These are phyloP conservation scores for Epicoccum sorghinum DNA, from an alignment of 2,329 filamentous ascomycete genomes.

Conservation along the genomic window DNA sequence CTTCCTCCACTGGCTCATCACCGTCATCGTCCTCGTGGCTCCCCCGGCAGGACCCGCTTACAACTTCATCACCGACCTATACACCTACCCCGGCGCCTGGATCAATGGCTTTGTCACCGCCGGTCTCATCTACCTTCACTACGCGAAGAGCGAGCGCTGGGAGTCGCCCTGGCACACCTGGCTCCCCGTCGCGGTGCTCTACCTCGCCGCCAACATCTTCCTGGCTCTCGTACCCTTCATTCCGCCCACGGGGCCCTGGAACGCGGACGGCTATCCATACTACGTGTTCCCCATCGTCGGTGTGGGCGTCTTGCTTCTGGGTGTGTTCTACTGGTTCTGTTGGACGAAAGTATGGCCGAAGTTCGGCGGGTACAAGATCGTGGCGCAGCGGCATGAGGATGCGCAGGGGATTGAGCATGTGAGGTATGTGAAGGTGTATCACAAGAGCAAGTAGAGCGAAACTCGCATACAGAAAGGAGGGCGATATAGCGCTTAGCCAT, in stretches of 20 bases:
- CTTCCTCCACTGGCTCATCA: conserved; percentile 70
- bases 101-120: conserved; percentile 47
- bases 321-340: conserved; percentile 46
- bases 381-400: conserved; percentile 37
- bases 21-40: conserved; percentile 68
- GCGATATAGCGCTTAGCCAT: too few species aligned
- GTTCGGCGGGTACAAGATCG: conserved; percentile 41
- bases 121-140: conserved; percentile 47
- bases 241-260: conserved; percentile 49
- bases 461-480: too few species aligned
- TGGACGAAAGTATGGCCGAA: conserved; percentile 31
- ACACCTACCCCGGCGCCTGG: conserved; percentile 46
- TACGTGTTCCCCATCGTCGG: conserved; percentile 54
- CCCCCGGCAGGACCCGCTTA: conserved; percentile 72
- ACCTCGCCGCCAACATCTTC: conserved; percentile 50
- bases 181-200: conserved; percentile 45
- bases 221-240: conserved; percentile 53
- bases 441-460: conserved; percentile 24
- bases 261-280: conserved; percentile 52
- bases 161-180: conserved; percentile 48
- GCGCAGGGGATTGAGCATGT: conserved; percentile 38
- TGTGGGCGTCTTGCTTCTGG: conserved; percentile 47
- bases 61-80: conserved; percentile 67
- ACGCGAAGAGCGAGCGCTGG: conserved; percentile 41
- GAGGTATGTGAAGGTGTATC: conserved; percentile 42